Conservation (phyloP, 768 basidiomycete genomes). For the Piloderma croceum region DNA sequence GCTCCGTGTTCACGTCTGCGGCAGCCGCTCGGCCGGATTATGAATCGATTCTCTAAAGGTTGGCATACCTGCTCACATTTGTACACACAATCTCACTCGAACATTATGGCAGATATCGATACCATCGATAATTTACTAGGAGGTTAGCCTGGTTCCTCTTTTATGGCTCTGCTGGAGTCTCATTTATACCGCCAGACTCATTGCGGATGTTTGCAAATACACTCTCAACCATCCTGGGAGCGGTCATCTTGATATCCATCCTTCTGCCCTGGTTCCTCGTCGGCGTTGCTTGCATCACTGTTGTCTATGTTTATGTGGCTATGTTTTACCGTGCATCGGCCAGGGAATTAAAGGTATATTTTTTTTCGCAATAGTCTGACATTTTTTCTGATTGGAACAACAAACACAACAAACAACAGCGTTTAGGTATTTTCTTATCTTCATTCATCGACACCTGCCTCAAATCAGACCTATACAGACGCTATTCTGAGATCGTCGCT, state of each 20-base stretch:
- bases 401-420: too few relatives aligned
- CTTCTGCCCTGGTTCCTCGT: constrained; percentile 83
- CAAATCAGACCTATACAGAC: constrained; percentile 37
- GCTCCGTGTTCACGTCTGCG: too few relatives aligned
- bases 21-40: constrained; percentile 77
- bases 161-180: neutral
- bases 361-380: neutral
- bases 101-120: constrained; percentile 51
- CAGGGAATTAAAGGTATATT: constrained; percentile 71
- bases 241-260: constrained; percentile 72
- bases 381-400: constrained; percentile 1
- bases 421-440: constrained; percentile 40
- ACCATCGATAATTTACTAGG: constrained; percentile 73
- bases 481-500: constrained; percentile 80
- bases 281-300: constrained; percentile 52
- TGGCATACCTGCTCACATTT: constrained; percentile 2
- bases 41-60: constrained; percentile 87
- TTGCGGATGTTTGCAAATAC: constrained; percentile 70
- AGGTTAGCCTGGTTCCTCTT: constrained; percentile 28
- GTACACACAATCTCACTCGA: constrained; percentile 6
- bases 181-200: constrained; percentile 39
- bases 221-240: constrained; percentile 60
- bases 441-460: constrained; percentile 1
- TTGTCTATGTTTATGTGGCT: constrained; percentile 66
- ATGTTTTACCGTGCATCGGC: constrained; percentile 83